Percentiles rank a stretch among this genome's conserved stretches.
Conservation (phyloP, 2,329 filamentous ascomycete species). For the Falciphora oryzae region DNA sequence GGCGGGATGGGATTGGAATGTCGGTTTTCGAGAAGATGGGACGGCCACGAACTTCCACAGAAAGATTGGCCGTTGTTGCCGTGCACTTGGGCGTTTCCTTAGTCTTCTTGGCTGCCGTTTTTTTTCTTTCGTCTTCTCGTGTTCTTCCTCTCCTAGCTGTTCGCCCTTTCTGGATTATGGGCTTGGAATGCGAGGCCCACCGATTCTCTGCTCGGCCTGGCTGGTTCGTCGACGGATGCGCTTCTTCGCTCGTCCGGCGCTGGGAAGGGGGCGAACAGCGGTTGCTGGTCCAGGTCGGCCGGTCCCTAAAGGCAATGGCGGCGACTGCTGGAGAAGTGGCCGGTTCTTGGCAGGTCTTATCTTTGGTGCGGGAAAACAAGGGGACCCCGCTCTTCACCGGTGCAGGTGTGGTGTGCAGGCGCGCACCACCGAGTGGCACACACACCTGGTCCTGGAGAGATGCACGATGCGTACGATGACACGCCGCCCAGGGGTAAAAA, state of each 20-base stretch:
- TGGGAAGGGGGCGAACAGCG: not conserved
- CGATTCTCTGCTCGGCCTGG: not conserved
- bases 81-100: not conserved
- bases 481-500: not conserved
- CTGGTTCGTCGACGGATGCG: not conserved
- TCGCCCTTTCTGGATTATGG: not conserved
- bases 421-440: not conserved
- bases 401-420: not conserved
- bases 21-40: not conserved
- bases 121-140: too few relatives aligned
- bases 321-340: too few relatives aligned
- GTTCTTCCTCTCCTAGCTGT: too few relatives aligned
- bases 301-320: too few relatives aligned
- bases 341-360: too few relatives aligned
- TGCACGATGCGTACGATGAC: not conserved
- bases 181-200: too few relatives aligned
- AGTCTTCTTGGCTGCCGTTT: not conserved
- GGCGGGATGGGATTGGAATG: not conserved
- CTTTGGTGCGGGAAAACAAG: too few relatives aligned
- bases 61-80: not conserved
- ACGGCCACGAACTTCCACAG: not conserved
- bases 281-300: too few relatives aligned
- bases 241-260: not conserved
- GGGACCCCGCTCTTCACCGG: not conserved
- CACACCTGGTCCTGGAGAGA: not conserved